Evolutionary conservation across 306 rosid species (phyloP).

Genomic region (Vigna trinervia): DNA sequence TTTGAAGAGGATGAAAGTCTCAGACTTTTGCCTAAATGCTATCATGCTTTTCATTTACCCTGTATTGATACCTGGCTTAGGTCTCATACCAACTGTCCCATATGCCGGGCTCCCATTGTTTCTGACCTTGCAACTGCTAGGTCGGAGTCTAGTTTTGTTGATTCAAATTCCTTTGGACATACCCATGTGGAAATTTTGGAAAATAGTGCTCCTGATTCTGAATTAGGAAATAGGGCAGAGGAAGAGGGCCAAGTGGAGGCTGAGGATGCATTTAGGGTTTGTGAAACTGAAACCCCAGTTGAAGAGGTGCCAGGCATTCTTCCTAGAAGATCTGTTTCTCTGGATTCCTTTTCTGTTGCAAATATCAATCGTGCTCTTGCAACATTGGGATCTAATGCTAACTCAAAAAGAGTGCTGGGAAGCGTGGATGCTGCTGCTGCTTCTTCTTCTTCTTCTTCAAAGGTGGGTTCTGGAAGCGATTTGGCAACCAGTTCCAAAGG

Average conservation of each 20-base stretch:
- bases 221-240: slow-evolving; percentile 38
- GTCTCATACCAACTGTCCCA: slow-evolving; percentile 88
- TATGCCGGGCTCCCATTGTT: slow-evolving; percentile 82
- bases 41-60: slow-evolving; percentile 83
- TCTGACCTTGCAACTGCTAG: background rate
- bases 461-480: slow-evolving; percentile 47
- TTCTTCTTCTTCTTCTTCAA: slow-evolving; percentile 1
- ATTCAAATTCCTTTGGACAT: slow-evolving; percentile 44
- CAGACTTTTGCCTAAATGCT: slow-evolving; percentile 83
- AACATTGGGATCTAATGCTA: slow-evolving; percentile 33
- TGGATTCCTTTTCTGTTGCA: slow-evolving; percentile 61
- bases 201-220: slow-evolving; percentile 44
- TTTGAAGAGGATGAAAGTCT: slow-evolving; percentile 73
- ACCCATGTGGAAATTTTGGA: slow-evolving; percentile 32
- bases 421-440: slow-evolving; percentile 11
- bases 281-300: slow-evolving; percentile 24
- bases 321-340: slow-evolving; percentile 68
- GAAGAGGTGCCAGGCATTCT: slow-evolving; percentile 20
- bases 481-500: slow-evolving; percentile 47
- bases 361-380: slow-evolving; percentile 48
- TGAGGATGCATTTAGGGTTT: slow-evolving; percentile 24
- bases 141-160: slow-evolving; percentile 34
- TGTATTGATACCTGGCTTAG: slow-evolving; percentile 94
- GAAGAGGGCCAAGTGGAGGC: slow-evolving; percentile 37
- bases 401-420: slow-evolving; percentile 34